Conservation (phyloP, 768 basidiomycete genomes). For the Rhodosporidiobolus odoratus region DNA sequence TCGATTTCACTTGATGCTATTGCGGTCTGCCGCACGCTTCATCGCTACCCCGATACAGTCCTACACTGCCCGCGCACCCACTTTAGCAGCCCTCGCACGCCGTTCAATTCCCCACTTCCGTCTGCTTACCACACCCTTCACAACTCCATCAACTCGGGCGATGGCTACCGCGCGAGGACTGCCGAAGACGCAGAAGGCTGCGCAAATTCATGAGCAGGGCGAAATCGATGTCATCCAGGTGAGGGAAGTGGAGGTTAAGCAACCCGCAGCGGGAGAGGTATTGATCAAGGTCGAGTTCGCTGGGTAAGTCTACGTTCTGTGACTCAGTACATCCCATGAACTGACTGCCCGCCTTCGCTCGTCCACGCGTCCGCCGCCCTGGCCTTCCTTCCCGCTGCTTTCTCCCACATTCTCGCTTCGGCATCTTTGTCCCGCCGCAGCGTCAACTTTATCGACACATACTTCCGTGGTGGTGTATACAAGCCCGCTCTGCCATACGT, state of each 20-base stretch:
- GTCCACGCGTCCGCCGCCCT: not conserved
- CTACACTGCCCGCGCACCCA: too few relatives aligned
- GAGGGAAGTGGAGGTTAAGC: conserved; percentile 60
- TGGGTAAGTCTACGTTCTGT: conserved; percentile 42
- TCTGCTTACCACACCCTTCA: too few relatives aligned
- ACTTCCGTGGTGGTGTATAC: conserved; percentile 60
- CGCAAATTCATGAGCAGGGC: conserved; percentile 67
- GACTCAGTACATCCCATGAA: not conserved
- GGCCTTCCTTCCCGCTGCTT: not conserved
- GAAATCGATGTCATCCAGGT: conserved; percentile 64
- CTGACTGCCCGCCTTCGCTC: not conserved
- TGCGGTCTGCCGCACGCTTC: too few relatives aligned
- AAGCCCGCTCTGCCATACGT: conserved; percentile 30
- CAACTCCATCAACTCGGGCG: too few relatives aligned
- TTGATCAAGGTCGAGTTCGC: conserved; percentile 61
- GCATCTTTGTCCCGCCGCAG: conserved; percentile 42
- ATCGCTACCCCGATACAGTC: too few relatives aligned
- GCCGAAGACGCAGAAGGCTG: too few relatives aligned
- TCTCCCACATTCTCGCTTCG: not conserved
- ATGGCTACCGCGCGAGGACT: too few relatives aligned
- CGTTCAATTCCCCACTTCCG: too few relatives aligned
- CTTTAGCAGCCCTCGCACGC: too few relatives aligned
- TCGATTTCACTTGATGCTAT: too few relatives aligned
- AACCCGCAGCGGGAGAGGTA: conserved; percentile 59
- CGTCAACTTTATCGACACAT: conserved; percentile 66